These are phyloP conservation scores for Cinnamomum chago DNA, from an alignment of 164 flowering plant genomes.

Conservation along the genomic window DNA sequence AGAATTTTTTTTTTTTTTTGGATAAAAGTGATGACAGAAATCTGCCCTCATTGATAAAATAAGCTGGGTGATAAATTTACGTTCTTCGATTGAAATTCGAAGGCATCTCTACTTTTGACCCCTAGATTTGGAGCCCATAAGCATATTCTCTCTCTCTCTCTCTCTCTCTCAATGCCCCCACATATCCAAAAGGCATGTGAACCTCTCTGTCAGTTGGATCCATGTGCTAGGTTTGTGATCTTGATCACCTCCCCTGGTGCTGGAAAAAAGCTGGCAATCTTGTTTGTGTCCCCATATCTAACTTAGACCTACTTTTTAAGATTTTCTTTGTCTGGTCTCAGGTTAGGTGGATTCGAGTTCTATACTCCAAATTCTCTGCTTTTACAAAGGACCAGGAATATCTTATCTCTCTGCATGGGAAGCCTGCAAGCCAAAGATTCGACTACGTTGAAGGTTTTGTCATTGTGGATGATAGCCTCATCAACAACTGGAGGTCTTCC, in stretches of 20 bases:
- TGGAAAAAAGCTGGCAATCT: neutral
- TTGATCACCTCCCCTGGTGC: neutral
- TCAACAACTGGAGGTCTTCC: constrained; percentile 93
- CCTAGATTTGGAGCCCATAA: too few relatives aligned
- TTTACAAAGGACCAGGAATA: constrained; percentile 87
- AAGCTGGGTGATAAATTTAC: too few relatives aligned
- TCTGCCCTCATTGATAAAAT: too few relatives aligned
- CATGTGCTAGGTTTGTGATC: neutral
- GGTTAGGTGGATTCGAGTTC: constrained; percentile 92
- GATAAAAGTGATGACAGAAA: too few relatives aligned
- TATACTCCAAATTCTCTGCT: constrained; percentile 66
- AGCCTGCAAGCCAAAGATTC: constrained; percentile 41
- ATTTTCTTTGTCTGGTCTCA: constrained; percentile 14
- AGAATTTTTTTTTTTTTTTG: too few relatives aligned
- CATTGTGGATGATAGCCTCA: constrained; percentile 80
- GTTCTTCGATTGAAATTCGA: too few relatives aligned
- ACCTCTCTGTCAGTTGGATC: neutral
- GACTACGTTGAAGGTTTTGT: constrained; percentile 96
- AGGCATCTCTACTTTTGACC: too few relatives aligned
- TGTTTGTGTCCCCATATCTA: neutral
- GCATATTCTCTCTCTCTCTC: too few relatives aligned
- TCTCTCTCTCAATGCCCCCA: too few relatives aligned
- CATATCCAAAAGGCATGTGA: too few relatives aligned
- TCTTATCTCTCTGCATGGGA: constrained; percentile 65
- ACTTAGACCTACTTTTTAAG: constrained; percentile 5